Percentiles rank a stretch among this genome's conserved stretches.
Evolutionary conservation across 805 yeast genomes (phyloP).

Genomic region (Kregervanrija pseudodelftensis): DNA sequence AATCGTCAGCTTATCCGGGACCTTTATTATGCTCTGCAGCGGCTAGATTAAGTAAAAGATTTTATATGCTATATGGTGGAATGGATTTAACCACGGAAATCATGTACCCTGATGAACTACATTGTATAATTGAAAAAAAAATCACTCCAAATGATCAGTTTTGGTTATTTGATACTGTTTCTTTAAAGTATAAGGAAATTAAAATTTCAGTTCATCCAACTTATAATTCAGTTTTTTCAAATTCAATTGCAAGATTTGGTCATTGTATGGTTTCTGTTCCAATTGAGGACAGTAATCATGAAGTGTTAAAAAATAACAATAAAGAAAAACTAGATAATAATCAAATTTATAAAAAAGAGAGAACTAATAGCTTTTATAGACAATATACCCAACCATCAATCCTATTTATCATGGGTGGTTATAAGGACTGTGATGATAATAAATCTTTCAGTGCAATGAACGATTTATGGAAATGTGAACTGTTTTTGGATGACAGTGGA

Average conservation of each 20-base stretch:
- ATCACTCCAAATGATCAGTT: constrained; percentile 37
- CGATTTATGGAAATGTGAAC: constrained; percentile 28
- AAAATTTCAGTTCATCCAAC: constrained; percentile 28
- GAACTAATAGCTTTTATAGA: not conserved
- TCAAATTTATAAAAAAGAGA: not conserved
- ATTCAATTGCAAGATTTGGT: constrained; percentile 28
- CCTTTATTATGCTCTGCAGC: constrained; percentile 43
- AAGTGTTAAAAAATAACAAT: not conserved
- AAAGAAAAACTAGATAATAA: not conserved
- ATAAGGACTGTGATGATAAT: constrained; percentile 25
- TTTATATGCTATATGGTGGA: constrained; percentile 66
- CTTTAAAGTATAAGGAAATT: constrained; percentile 43
- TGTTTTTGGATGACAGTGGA: constrained; percentile 27
- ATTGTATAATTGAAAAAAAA: constrained; percentile 30
- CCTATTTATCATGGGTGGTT: constrained; percentile 44
- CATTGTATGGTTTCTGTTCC: constrained; percentile 19
- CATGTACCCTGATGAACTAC: constrained; percentile 23
- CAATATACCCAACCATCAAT: constrained; percentile 24
- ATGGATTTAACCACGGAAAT: constrained; percentile 37
- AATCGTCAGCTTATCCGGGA: constrained; percentile 32
- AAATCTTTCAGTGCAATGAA: constrained; percentile 25
- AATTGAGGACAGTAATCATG: constrained; percentile 21
- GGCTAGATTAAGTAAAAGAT: constrained; percentile 45
- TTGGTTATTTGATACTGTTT: constrained; percentile 50
- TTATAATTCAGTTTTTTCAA: constrained; percentile 18